phyloP scores from a whole-genome alignment of 805 yeast genomes.

The Saitoella complicata region DNA sequence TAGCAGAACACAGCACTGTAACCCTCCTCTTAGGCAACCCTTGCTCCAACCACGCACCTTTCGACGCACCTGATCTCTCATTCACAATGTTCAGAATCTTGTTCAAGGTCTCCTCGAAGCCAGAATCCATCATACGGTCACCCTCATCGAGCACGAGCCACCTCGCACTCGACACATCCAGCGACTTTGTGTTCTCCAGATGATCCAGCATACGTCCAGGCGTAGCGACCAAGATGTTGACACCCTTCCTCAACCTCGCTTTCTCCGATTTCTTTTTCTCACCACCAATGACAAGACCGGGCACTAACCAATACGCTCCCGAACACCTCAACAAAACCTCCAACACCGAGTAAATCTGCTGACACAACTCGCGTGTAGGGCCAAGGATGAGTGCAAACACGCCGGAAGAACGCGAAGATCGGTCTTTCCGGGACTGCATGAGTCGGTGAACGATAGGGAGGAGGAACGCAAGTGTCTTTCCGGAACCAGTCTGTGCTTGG shows the following conservation, averaged over 20 bases:
- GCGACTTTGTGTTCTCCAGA: constrained; percentile 67
- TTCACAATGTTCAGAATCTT: constrained; percentile 51
- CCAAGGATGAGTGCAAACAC: constrained; percentile 76
- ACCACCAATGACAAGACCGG: constrained; percentile 95
- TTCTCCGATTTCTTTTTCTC: constrained; percentile 95
- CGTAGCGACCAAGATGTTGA: constrained; percentile 87
- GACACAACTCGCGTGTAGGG: constrained; percentile 91
- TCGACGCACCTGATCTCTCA: constrained; percentile 26
- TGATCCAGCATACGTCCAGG: constrained; percentile 96
- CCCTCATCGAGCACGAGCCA: constrained; percentile 95
- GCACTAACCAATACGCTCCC: constrained; percentile 67
- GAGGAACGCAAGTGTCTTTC: constrained; percentile 79
- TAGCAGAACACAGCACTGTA: constrained; percentile 85
- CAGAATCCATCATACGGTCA: constrained; percentile 86
- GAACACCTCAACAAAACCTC: background rate
- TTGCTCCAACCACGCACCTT: constrained; percentile 17
- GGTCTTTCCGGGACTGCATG: constrained; percentile 33
- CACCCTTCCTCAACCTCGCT: constrained; percentile 90
- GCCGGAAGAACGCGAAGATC: constrained; percentile 49
- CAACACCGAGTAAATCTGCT: constrained; percentile 71
- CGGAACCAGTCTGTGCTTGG: constrained; percentile 97
- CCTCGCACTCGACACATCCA: constrained; percentile 57
- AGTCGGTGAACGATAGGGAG: constrained; percentile 68
- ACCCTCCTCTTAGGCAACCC: constrained; percentile 46
- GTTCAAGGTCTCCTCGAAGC: constrained; percentile 84